Base-by-base conservation (phyloP, 495 filamentous ascomycete species). In the Darksidea phi region DNA sequence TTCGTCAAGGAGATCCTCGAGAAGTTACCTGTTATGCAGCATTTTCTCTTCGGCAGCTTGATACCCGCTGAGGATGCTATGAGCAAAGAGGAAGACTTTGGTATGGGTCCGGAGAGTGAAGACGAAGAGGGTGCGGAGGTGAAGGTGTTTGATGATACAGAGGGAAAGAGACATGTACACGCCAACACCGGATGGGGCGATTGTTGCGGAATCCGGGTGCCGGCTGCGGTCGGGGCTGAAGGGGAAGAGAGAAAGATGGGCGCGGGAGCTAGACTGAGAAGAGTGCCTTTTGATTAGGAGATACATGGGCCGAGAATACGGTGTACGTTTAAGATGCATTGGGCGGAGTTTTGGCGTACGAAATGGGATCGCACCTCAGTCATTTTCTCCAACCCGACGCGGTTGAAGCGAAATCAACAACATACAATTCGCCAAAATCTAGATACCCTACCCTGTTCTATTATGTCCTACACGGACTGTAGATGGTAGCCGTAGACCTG, bases 171-270 rank as follows among this genome's bases (percentile, higher is more conserved):
- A 41, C 86, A 93, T 73, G 83, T 87, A 57, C 90, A 93, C 71
- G 81, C 67, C 23, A 61, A 76, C 49, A 86, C 84, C 58, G 82
- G 79, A 26, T 99, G 94, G 86, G 95, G 95, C 0, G 95, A 99
- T 70, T 99, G 95, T 74, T 99, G 94, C 68, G 95, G 94, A 36
- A 99, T 99, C 75, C 95, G 96, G 75, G 92, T 99, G 15, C 94
- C 95, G 12, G 95, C 91, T 70, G 90, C 88, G 45, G 80, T 97
- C 63, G 94, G 90, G 25, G 95, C 94, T 13, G 86, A 86, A 10
- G 85, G 88, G 67, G 92, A 96, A 74, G 86, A 86, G 82, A 86
- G 82, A 75, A 97, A 95, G 78, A 79, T 80, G 45, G 81, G 80
- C 65, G 79, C 77, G 34, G 84, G 76, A 11, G 81, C 82, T 54